Evolutionary conservation across 805 yeast genomes (phyloP).

Genomic region (Barnettozyma sucrosica): DNA sequence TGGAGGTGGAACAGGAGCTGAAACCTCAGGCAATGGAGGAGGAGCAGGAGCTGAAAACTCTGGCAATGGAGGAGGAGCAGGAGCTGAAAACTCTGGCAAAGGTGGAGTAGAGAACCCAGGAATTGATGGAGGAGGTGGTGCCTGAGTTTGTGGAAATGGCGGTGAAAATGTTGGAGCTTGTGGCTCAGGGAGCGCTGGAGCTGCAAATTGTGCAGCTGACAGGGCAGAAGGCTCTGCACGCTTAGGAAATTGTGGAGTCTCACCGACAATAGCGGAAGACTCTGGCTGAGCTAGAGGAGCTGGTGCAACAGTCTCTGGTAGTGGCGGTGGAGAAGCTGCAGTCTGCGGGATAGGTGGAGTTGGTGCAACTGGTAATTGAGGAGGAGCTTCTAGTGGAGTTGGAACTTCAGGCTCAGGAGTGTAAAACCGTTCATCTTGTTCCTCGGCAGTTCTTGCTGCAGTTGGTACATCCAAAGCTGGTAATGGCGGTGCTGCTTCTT

Average conservation of each 20-base stretch:
- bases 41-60: conserved; percentile 26
- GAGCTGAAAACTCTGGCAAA: neutral
- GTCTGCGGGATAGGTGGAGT: conserved; percentile 21
- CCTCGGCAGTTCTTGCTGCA: conserved; percentile 8
- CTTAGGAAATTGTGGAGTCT: no score
- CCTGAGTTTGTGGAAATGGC: conserved; percentile 16
- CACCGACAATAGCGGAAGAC: no score
- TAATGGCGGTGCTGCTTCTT: neutral
- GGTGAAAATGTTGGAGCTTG: neutral
- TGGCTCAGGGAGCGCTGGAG: no score
- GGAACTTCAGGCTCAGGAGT: conserved; percentile 5
- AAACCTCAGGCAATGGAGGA: conserved; percentile 31
- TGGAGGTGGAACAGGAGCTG: conserved; percentile 23
- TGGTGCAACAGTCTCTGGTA: conserved; percentile 21
- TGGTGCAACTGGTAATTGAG: conserved; percentile 27
- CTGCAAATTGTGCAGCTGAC: no score
- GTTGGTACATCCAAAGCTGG: neutral
- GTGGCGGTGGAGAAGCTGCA: conserved; percentile 8
- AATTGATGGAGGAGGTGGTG: conserved; percentile 25
- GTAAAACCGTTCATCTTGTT: conserved; percentile 3
- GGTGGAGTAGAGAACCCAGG: conserved; percentile 13
- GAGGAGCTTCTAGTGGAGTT: conserved; percentile 9
- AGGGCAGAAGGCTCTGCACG: no score
- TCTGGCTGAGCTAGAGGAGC: conserved; percentile 16
- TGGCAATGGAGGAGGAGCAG: conserved; percentile 26